Conservation (phyloP, 495 filamentous ascomycete genomes). For the Lindgomyces ingoldianus region DNA sequence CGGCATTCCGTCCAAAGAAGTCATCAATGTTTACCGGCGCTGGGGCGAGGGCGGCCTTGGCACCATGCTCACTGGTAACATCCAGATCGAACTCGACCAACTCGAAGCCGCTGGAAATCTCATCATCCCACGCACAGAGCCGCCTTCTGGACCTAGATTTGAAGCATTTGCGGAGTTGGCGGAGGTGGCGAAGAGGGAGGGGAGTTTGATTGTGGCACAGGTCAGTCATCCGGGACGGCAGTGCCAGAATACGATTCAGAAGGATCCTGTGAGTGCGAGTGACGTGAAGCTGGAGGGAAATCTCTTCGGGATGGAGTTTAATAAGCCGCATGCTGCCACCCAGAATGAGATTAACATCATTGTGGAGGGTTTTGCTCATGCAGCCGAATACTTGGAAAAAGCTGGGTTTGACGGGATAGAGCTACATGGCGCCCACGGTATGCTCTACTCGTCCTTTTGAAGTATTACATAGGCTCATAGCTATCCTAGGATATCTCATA, state of each 20-base stretch:
- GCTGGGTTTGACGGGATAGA: slow-evolving; percentile 63
- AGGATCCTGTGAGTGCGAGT: slow-evolving; percentile 60
- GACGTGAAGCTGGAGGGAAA: slow-evolving; percentile 55
- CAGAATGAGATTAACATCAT: slow-evolving; percentile 54
- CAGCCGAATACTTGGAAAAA: slow-evolving; percentile 58
- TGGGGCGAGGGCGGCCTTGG: slow-evolving; percentile 64
- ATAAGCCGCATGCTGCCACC: slow-evolving; percentile 54
- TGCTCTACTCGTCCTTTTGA: background rate
- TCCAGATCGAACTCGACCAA: slow-evolving; percentile 61
- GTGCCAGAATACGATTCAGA: slow-evolving; percentile 50
- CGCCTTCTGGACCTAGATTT: slow-evolving; percentile 57
- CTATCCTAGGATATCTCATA: slow-evolving; percentile 58
- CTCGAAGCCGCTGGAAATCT: slow-evolving; percentile 60
- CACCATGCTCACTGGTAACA: slow-evolving; percentile 62
- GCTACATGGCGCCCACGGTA: slow-evolving; percentile 55
- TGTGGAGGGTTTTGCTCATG: slow-evolving; percentile 56
- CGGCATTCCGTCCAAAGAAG: slow-evolving; percentile 59
- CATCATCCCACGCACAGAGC: slow-evolving; percentile 54
- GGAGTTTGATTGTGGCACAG: slow-evolving; percentile 59
- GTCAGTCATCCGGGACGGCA: slow-evolving; percentile 67
- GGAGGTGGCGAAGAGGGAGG: slow-evolving; percentile 52
- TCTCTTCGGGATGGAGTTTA: slow-evolving; percentile 15
- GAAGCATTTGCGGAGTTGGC: slow-evolving; percentile 59
- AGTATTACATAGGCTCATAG: too few species aligned
- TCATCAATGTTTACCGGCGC: slow-evolving; percentile 60